Percentiles rank a stretch among this genome's conserved stretches.
These are phyloP conservation scores for Sphagnum contortum DNA, from an alignment of 225 moss, liverwort and hornwort genomes.

Conservation along the genomic window DNA sequence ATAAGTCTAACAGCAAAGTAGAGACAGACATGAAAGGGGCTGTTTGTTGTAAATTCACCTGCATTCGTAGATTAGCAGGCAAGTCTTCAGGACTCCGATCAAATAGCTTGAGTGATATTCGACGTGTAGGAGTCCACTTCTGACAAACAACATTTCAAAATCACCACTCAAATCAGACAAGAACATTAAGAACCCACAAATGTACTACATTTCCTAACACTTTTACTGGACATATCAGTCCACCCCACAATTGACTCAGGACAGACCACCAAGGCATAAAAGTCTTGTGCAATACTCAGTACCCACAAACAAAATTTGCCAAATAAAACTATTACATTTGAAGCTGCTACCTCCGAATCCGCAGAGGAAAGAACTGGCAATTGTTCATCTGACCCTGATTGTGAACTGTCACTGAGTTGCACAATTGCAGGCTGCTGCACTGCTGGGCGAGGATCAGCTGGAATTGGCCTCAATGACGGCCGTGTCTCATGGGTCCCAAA, in stretches of 20 bases:
- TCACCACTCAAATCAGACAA: no score
- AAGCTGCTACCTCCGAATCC: conserved; percentile 35
- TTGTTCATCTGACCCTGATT: conserved; percentile 71
- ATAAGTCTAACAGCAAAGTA: neutral
- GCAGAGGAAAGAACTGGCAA: conserved; percentile 53
- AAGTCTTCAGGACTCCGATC: conserved; percentile 74
- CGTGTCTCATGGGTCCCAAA: conserved; percentile 28
- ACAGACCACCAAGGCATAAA: neutral
- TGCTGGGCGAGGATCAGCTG: conserved; percentile 33
- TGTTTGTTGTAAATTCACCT: conserved; percentile 21
- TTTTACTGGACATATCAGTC: neutral
- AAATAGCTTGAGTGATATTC: conserved; percentile 81
- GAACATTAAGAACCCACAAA: no score
- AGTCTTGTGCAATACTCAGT: neutral
- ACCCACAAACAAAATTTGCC: neutral
- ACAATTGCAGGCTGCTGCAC: conserved; percentile 34
- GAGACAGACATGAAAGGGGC: neutral
- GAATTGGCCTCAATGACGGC: conserved; percentile 23
- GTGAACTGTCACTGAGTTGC: conserved; percentile 50
- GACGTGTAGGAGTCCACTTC: conserved; percentile 47
- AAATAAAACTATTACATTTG: neutral
- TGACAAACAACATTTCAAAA: no score
- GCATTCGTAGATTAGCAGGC: conserved; percentile 52
- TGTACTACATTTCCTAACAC: no score
- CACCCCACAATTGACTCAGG: neutral